Evolutionary conservation across 768 basidiomycete species (phyloP).

Genomic region (Boletus patriciae): DNA sequence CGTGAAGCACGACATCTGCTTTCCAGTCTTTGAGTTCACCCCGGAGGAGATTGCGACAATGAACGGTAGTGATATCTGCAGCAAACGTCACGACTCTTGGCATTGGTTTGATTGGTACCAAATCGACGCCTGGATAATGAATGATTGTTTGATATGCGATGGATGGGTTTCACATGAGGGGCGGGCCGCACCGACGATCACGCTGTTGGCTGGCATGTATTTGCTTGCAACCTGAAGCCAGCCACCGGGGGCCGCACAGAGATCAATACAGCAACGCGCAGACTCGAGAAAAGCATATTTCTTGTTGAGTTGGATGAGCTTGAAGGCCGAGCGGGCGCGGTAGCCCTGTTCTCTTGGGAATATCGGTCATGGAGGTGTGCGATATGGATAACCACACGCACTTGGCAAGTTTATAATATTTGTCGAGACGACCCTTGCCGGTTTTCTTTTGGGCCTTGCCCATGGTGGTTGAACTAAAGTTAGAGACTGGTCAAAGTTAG

Average conservation of each 20-base stretch:
- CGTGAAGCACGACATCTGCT: slow-evolving; percentile 96
- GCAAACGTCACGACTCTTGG: slow-evolving; percentile 90
- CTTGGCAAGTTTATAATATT: slow-evolving; percentile 97
- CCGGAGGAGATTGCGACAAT: slow-evolving; percentile 85
- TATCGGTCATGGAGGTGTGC: slow-evolving; percentile 8
- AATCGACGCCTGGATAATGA: slow-evolving; percentile 72
- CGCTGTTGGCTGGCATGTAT: slow-evolving; percentile 90
- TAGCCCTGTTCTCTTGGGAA: slow-evolving; percentile 90
- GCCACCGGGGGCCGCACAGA: slow-evolving; percentile 98
- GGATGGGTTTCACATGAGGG: not conserved
- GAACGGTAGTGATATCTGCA: slow-evolving; percentile 89
- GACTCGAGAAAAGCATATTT: slow-evolving; percentile 91
- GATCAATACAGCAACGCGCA: slow-evolving; percentile 92
- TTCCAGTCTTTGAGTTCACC: slow-evolving; percentile 97
- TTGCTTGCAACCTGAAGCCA: slow-evolving; percentile 99
- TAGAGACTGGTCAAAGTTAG: not conserved
- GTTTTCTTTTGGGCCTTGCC: slow-evolving; percentile 91
- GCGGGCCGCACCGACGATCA: slow-evolving; percentile 75
- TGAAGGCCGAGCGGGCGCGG: slow-evolving; percentile 98
- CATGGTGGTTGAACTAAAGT: slow-evolving; percentile 41
- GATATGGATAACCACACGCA: slow-evolving; percentile 29
- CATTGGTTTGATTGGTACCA: slow-evolving; percentile 95
- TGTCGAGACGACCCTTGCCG: slow-evolving; percentile 93
- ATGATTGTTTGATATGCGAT: slow-evolving; percentile 7
- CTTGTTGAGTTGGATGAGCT: slow-evolving; percentile 97